Evolutionary conservation across 179 eudicot species (phyloP), one percentile per base, ranked within the genome.

Genomic region (Nepenthes alata): DNA sequence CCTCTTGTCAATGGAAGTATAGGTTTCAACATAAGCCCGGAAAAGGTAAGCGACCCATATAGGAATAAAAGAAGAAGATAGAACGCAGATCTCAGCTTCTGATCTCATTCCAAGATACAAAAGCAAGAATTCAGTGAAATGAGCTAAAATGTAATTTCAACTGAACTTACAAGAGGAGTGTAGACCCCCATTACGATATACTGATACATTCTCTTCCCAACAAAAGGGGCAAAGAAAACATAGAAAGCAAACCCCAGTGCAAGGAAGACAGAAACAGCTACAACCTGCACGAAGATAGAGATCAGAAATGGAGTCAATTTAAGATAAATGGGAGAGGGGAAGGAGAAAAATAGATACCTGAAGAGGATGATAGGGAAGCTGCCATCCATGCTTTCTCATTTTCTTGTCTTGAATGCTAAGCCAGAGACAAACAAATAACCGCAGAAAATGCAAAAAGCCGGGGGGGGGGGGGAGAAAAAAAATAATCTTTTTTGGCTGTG

Each of bases 361-460:
- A 65, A 94, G 95, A 66, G 99, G 99, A 67, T 94, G 99, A 64
- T 90, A 88, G 59, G 99, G 99, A 58, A 90, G 96, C 77, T 90
- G 91, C 99, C 99, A 94, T 70, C 99, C 99, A 81, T 94, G 95
- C 77, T 90, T 94, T 72, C 97, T 94, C 99, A 94, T 94, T 59
- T 59, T 68, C 16, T 38, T 12, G 1, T 12, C 41, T 37, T 10
- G 6, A 36, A 57, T 2, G n/a, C 6, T n/a, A 36, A 57, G 41
- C 4, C 59, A 36, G 6, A 57, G 11, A 14, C 14, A 11, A 52
- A 57, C 5, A 12, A 2, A 35, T 8, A 57, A 2, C 7, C 13
- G 14, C 35, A 57, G 5, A 2, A 35, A 35, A 2, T 57, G 44
- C 8, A 36, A 11, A 8, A 35, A 2, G 35, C 48, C 11, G 10